Percentiles rank a stretch among this genome's conserved stretches.
Conservation (phyloP, 208 protist genomes). For the Tritrichomonas foetus region DNA sequence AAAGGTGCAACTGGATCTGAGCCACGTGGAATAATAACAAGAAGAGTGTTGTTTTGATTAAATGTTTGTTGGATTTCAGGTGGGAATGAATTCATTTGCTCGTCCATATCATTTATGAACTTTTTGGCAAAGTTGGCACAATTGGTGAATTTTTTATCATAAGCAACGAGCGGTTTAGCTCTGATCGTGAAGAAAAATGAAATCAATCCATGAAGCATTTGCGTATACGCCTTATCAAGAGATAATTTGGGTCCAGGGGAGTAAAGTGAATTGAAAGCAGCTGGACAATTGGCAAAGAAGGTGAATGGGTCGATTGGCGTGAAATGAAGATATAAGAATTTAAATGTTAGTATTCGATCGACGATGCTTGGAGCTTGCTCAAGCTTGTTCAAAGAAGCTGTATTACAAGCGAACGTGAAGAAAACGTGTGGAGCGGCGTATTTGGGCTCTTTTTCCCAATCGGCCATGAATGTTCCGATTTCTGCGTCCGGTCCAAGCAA, state of each 20-base stretch:
- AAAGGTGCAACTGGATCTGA: not conserved
- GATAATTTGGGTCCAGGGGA: not conserved
- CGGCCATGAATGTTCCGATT: not conserved
- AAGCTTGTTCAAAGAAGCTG: not conserved
- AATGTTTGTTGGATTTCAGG: not conserved
- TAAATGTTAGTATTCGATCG: not conserved
- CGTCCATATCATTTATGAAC: not conserved
- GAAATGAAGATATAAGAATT: not conserved
- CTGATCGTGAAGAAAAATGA: not conserved
- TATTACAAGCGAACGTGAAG: not conserved
- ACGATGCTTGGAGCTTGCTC: not conserved
- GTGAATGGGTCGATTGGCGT: not conserved
- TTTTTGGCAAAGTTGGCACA: not conserved
- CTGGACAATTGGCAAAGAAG: not conserved
- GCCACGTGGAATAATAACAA: not conserved
- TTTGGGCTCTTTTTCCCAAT: not conserved
- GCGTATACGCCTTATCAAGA: no score
- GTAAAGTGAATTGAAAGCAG: not conserved
- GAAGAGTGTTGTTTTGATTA: not conserved
- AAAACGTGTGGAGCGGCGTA: not conserved
- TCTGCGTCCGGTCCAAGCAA: not conserved
- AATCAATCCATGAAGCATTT: not conserved
- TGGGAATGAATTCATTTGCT: not conserved
- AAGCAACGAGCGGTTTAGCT: not conserved
- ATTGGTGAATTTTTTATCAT: not conserved